Conservation (phyloP, 257 asterid species). For the Nicotiana otophora region DNA sequence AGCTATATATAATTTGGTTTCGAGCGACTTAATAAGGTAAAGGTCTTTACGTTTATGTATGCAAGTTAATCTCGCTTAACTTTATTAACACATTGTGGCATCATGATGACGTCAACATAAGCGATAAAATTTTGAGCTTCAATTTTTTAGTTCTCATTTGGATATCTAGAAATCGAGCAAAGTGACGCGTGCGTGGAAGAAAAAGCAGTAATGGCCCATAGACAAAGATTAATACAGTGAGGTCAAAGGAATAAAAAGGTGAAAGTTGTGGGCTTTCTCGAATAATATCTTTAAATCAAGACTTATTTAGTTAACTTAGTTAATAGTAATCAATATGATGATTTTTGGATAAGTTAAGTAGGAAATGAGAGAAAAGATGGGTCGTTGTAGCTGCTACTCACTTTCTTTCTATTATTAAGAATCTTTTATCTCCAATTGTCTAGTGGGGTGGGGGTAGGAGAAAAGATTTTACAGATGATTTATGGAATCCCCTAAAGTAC, state of each 20-base stretch:
- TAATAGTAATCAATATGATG: neutral
- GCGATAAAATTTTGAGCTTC: neutral
- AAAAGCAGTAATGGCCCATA: neutral
- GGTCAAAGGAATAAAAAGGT: slow-evolving; percentile 19
- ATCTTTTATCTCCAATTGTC: slow-evolving; percentile 3
- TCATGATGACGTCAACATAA: slow-evolving; percentile 14
- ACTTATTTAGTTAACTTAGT: neutral
- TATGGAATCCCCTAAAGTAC: slow-evolving; percentile 3
- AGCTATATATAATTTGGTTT: neutral
- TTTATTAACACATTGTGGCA: neutral
- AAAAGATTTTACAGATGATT: slow-evolving; percentile 4
- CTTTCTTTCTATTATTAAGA: slow-evolving; percentile 4
- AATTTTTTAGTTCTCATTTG: neutral
- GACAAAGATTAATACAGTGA: neutral
- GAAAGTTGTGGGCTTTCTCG: slow-evolving; percentile 15
- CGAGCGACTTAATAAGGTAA: neutral
- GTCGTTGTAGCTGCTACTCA: neutral
- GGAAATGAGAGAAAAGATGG: neutral
- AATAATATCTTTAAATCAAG: slow-evolving; percentile 9
- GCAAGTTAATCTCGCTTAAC: neutral
- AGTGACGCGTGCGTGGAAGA: neutral
- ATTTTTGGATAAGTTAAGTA: slow-evolving; percentile 15
- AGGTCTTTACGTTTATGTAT: too few species aligned
- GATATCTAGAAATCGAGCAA: neutral
- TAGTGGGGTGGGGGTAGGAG: slow-evolving; percentile 20